Base-by-base conservation (phyloP, 1,284 basidiomycete genomes). In the Tilletia horrida region DNA sequence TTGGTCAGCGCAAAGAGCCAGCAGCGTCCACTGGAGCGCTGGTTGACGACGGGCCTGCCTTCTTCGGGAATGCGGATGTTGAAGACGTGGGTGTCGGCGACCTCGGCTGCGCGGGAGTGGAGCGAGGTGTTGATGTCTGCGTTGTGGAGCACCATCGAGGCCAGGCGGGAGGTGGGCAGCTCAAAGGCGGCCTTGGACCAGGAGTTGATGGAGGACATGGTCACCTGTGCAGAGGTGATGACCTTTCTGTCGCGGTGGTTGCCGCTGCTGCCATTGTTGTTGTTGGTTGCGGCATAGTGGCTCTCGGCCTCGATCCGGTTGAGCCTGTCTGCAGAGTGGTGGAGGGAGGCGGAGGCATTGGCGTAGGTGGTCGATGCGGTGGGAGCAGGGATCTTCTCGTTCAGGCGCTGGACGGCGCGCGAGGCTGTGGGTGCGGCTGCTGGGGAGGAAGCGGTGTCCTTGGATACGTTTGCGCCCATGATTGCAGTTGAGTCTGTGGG, bases 31-130 rank as follows among this genome's bases (percentile, higher is more conserved):
- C 69, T 71, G 64, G 85, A 88, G 83, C 88, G 90, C 86, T 97
- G 94, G 84, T 92, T 89, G 42, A 92, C 93, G 67, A 95, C 85
- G 1, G 92, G 92, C 25, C 70, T 73, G 52, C 74, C 73, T 84
- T 90, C 89, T 84, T 90, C 88, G 64, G 90, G 89, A 59, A 95
- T 81, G 72, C 88, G 85, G 74, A 88, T 85, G 82, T 92, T 94
- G 86, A 94, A 96, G 71, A 95, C 85, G 82, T 94, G 91, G 52
- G 85, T 83, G 78, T 92, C 90, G 11, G 86, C 84, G 65, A 92
- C 85, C 47, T 75, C 75, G 0, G 90, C 87, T 11, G 85, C 76
- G 64, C 92, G 89, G 44, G 86, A 87, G 57, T 86, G 85, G 62
- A 97, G 86, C 1, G 89, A 85, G 18, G 85, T 82, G 66, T 86